These are phyloP conservation scores for Pseudomicrostroma phylloplanum DNA, from an alignment of 1,284 basidiomycete genomes.

Conservation along the genomic window DNA sequence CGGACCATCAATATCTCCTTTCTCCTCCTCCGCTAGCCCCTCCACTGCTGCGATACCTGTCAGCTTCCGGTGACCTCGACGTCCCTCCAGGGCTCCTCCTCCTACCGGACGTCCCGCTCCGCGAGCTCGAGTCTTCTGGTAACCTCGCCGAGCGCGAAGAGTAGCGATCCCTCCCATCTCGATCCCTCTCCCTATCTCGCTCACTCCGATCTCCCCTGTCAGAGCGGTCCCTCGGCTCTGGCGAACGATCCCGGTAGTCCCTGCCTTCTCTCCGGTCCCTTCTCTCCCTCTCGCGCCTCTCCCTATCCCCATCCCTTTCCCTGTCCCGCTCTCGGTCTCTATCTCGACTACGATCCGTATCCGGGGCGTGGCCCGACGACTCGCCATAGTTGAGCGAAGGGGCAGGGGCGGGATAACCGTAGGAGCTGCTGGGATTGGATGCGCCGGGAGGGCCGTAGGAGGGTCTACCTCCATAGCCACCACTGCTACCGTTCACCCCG, in stretches of 20 bases:
- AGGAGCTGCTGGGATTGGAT: not conserved
- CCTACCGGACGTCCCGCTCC: constrained; percentile 6
- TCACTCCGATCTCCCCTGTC: constrained; percentile 11
- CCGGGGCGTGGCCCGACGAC: no score
- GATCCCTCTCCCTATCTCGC: not conserved
- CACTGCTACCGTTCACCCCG: constrained; percentile 13
- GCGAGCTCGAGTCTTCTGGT: not conserved
- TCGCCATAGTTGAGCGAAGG: no score
- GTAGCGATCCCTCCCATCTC: no score
- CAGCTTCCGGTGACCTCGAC: constrained; percentile 16
- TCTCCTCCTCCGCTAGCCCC: not conserved
- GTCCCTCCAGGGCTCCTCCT: constrained; percentile 20
- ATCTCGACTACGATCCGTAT: not conserved
- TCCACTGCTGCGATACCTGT: not conserved
- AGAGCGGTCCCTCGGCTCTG: no score
- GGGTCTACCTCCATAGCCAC: constrained; percentile 20
- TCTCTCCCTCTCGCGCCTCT: constrained; percentile 26
- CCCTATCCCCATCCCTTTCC: constrained; percentile 25
- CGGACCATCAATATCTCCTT: not conserved
- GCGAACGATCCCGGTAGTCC: not conserved
- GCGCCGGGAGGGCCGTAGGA: no score
- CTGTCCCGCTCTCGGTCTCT: constrained; percentile 27
- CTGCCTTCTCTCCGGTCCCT: constrained; percentile 16
- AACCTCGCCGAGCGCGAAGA: no score
- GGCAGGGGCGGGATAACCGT: not conserved